Evolutionary conservation across 2,329 filamentous ascomycete genomes (phyloP).

Genomic region (Diplodia corticola): DNA sequence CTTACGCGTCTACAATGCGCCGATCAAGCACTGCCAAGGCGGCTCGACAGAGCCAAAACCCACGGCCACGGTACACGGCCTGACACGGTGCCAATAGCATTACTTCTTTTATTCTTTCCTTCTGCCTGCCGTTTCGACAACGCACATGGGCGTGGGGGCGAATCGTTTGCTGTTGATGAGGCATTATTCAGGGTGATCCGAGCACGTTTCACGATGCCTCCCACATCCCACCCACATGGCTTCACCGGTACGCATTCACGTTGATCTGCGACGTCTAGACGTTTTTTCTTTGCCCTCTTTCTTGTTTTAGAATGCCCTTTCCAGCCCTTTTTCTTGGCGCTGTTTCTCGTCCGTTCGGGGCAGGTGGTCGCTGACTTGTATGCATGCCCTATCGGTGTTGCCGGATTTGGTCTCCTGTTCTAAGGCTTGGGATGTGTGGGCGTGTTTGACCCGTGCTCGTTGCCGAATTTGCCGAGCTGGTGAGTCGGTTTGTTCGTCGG

Average conservation of each 20-base stretch:
- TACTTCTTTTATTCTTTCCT: background rate
- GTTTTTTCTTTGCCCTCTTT: no score
- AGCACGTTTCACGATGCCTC: constrained; percentile 16
- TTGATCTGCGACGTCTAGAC: background rate
- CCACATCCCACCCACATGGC: background rate
- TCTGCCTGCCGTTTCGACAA: background rate
- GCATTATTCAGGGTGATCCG: constrained; percentile 12
- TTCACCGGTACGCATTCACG: background rate
- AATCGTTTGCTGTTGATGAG: background rate
- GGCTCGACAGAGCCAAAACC: no score
- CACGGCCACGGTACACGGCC: no score
- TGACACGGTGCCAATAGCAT: background rate
- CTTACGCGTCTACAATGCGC: background rate
- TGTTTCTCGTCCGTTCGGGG: background rate
- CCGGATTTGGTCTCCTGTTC: no score
- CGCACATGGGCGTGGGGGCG: background rate
- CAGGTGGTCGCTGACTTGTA: background rate
- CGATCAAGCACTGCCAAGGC: no score
- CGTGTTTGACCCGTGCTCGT: background rate
- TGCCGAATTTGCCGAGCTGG: background rate
- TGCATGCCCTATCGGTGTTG: background rate
- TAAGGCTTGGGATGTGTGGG: background rate
- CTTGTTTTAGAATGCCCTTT: no score
- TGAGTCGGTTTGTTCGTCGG: no score
- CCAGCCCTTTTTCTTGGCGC: background rate